Base-by-base conservation (phyloP, 306 rosid genomes). In the Elaeagnus macrophylla region DNA sequence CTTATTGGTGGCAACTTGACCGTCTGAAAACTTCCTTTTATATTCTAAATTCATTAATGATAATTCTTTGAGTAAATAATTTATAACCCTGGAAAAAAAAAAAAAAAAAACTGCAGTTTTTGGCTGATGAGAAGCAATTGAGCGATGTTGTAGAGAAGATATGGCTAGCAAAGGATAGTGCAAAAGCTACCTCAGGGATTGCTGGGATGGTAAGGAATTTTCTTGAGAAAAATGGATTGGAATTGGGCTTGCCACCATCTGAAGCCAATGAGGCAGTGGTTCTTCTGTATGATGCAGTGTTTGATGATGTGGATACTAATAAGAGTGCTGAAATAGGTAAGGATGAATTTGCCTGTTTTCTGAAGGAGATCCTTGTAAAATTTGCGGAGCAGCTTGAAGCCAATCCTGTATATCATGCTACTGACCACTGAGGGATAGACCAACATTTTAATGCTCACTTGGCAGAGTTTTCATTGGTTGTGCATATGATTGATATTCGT, bases 331-430 rank as follows among this genome's bases (percentile, higher is more conserved):
- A 72, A 51, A 66, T 58, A 16, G 79, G 70, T 10, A 74, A 75
- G 68, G 77, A 76, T 41, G 62, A 69, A 46, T 47, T 75, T 39
- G 77, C 60, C 59, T 56, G 61, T 55, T 76, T 82, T 36, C 25
- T 77, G 65, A 80, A 82, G 79, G 76, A 71, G 56, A 63, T 82
- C 60, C 78, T 87, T 6, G 53, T 76, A 69, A 73, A 72, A 57
- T 83, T 91, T 14, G 83, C 86, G 1, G 82, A 82, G 77, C 94
- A 78, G 77, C 96, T 91, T 32, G 85, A 91, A 76, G 72, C 63
- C 7, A 82, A 18, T 66, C 99, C 97, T 35, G 75, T 86, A 12
- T 86, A 65, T 74, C 79, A 81, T 67, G 91, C 72, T 47, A 60
- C 51, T 51, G 77, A 77, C 54, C 55, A 36, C 20, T 70, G 73